Conservation (phyloP, 352 stramenopile species). For the Blastocystis sp. region DNA sequence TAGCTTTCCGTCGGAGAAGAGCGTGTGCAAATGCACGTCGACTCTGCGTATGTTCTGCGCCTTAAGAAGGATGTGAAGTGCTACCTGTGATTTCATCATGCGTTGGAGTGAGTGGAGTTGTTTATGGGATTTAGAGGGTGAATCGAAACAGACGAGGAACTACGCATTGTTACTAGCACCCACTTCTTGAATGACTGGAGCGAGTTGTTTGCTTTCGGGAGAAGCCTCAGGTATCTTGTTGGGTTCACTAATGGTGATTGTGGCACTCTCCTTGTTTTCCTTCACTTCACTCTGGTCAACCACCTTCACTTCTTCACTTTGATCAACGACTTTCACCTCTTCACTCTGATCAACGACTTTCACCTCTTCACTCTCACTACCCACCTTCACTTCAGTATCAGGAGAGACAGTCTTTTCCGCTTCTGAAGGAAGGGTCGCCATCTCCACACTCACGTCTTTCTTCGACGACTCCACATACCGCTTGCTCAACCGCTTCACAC, state of each 20-base stretch:
- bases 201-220: no score
- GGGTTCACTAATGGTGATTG: no score
- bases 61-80: not conserved
- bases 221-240: no score
- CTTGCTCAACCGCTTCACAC: not conserved
- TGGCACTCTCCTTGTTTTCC: not conserved
- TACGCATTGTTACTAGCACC: no score
- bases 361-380: not conserved
- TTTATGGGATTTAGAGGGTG: no score
- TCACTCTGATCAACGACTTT: no score
- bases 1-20: slow-evolving; percentile 48
- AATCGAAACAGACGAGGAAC: no score
- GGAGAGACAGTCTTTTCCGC: not conserved
- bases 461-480: not conserved
- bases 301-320: not conserved
- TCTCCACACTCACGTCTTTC: not conserved
- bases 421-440: not conserved
- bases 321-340: not conserved
- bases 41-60: not conserved
- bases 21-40: slow-evolving; percentile 55
- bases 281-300: not conserved
- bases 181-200: no score
- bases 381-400: not conserved
- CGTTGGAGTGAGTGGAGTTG: not conserved
- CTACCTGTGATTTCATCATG: not conserved